Conservation (phyloP, 108 stramenopile genomes). For the Seminavis robusta region DNA sequence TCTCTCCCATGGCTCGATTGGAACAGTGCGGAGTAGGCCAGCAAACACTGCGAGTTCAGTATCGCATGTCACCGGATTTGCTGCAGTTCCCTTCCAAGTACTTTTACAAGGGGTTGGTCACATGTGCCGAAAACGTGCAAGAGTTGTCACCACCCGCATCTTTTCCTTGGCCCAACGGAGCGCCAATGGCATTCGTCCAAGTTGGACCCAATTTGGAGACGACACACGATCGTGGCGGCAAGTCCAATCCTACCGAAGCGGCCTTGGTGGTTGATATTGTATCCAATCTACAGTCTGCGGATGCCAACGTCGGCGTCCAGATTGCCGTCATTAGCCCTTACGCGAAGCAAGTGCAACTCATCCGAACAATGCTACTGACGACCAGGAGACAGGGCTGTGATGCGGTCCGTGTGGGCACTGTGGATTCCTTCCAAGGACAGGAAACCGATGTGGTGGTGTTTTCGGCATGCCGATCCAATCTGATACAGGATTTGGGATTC, state of each 20-base stretch:
- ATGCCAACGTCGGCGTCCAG: conserved; percentile 27
- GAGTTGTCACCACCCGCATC: conserved; percentile 28
- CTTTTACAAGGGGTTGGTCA: conserved; percentile 58
- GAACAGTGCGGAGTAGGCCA: conserved; percentile 43
- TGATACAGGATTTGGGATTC: conserved; percentile 68
- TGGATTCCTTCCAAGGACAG: conserved; percentile 78
- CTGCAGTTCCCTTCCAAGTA: conserved; percentile 55
- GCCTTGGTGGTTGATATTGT: conserved; percentile 39
- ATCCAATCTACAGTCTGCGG: conserved; percentile 22
- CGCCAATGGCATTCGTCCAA: conserved; percentile 59
- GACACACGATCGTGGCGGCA: conserved; percentile 40
- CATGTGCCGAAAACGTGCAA: conserved; percentile 18
- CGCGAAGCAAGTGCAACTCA: conserved; percentile 48
- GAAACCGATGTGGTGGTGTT: conserved; percentile 70
- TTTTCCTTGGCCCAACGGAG: conserved; percentile 56
- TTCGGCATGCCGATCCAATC: conserved; percentile 49
- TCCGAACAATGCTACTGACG: conserved; percentile 16
- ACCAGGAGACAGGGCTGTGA: conserved; percentile 15
- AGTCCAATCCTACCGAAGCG: conserved; percentile 60
- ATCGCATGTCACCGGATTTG: conserved; percentile 63
- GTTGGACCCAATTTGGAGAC: conserved; percentile 41
- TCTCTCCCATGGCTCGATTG: conserved; percentile 67
- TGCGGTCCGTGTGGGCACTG: conserved; percentile 54
- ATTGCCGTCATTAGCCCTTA: conserved; percentile 66
- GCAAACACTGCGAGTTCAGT: conserved; percentile 43